Percentiles rank a stretch among this genome's conserved stretches.
Evolutionary conservation across 2,329 filamentous ascomycete species (phyloP).

Genomic region (Sphaceloma murrayae): DNA sequence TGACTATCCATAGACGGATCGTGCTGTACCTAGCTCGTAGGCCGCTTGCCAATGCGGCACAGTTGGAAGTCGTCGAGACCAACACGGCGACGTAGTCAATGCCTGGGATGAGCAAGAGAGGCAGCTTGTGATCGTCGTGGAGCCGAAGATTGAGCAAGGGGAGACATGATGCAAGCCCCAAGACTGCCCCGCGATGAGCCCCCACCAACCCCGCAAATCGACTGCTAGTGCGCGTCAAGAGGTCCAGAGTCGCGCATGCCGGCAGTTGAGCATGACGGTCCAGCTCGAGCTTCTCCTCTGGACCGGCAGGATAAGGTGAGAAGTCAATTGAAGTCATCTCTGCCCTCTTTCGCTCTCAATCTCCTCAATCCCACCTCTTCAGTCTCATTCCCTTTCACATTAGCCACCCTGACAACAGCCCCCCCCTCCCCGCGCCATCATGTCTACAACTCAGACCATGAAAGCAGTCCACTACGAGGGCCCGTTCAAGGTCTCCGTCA

Average conservation of each 20-base stretch:
- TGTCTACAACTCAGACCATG: conserved; percentile 30
- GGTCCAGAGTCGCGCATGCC: not conserved
- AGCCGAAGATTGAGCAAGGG: too few species aligned
- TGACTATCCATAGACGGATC: conserved; percentile 6
- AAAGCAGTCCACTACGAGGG: conserved; percentile 56
- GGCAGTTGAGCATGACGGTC: conserved; percentile 3
- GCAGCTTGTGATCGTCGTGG: conserved; percentile 5
- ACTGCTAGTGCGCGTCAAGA: conserved; percentile 4
- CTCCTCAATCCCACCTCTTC: not conserved
- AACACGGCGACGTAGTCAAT: too few species aligned
- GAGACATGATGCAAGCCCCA: too few species aligned
- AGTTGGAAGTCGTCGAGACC: too few species aligned
- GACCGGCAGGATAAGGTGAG: conserved; percentile 2
- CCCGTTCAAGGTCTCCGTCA: conserved; percentile 52
- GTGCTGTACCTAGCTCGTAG: too few species aligned
- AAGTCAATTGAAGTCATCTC: not conserved
- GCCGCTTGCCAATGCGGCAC: too few species aligned
- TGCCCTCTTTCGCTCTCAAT: not conserved
- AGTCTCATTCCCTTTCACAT: not conserved
- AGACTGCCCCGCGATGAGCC: conserved; percentile 4
- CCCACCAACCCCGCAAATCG: not conserved
- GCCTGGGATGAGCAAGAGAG: conserved; percentile 8
- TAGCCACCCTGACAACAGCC: not conserved
- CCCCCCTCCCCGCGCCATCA: not conserved
- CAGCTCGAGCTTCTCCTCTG: conserved; percentile 11